phyloP scores from a whole-genome alignment of 2,329 filamentous ascomycete genomes.

The Kalaharituber pfeilii region DNA sequence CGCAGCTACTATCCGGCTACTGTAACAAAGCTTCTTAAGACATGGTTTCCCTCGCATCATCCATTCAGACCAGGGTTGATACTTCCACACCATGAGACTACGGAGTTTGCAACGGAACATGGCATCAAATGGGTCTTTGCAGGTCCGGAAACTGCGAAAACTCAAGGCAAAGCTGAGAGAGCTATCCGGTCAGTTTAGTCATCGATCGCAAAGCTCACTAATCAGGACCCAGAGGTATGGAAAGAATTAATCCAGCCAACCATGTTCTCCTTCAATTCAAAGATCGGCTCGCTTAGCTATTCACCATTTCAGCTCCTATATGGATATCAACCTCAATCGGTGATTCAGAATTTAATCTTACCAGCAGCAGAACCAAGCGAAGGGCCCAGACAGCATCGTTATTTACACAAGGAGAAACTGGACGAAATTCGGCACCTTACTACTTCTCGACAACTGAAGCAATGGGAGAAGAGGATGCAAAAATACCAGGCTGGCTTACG shows the following conservation, averaged over 20 bases:
- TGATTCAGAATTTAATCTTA: background rate
- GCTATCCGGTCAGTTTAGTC: background rate
- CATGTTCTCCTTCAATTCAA: too few relatives aligned
- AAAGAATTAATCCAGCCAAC: too few relatives aligned
- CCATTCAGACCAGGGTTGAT: background rate
- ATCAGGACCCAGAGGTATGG: background rate
- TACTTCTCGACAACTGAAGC: background rate
- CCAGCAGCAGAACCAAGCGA: background rate
- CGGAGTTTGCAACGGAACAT: background rate
- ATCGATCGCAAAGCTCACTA: background rate
- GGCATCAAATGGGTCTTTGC: background rate
- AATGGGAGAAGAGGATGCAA: background rate
- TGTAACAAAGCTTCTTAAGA: too few relatives aligned
- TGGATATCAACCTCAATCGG: background rate
- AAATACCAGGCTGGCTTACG: too few relatives aligned
- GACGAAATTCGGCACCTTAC: background rate
- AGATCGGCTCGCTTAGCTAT: too few relatives aligned
- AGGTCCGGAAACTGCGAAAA: background rate
- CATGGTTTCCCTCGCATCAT: background rate
- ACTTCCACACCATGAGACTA: background rate
- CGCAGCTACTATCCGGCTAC: background rate
- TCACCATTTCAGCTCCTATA: background rate
- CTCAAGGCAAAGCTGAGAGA: background rate
- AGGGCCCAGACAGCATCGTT: background rate
- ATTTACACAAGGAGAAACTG: background rate